Base-by-base conservation (phyloP, 495 filamentous ascomycete species). In the Xylaria intraflava region DNA sequence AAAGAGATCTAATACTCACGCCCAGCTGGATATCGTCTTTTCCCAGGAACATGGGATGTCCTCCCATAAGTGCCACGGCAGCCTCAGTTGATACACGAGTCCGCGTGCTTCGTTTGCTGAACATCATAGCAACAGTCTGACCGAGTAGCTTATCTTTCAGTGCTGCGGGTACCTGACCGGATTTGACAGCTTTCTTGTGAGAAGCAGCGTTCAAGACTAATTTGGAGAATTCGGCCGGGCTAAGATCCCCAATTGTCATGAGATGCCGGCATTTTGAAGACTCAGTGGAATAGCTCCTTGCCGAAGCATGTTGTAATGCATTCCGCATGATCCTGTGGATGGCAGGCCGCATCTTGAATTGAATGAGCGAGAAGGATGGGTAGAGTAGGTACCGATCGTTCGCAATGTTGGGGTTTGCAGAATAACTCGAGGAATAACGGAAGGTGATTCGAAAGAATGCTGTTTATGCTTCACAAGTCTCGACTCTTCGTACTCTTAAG, bases 11-110 rank as follows among this genome's bases (percentile, higher is more conserved):
- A 54, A 23, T 4, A 68, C 77, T 55, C 61, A 95, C 93, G 24
- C 92, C 92, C 27, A 97, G 73, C 65, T 98, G 93, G 51, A 98
- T 98, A 66, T 98, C 93, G 40, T 91, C 85, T 65, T 88, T 90
- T 46, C 89, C 88, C 39, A 98, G 72, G 68, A 97, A 98, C 89
- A 98, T 93, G 16, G 93, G 87, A 67, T 96, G 88, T 2, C 93
- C 93, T 38, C 89, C 87, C 75, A 98, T 79, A 38, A 83, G 69
- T 16, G 84, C 80, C 11, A 95, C 80, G 9, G 93, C 93, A 6
- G 84, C 82, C 73, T 98, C 93, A 12, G 90, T 95, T 12, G 89
- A 95, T 24, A 98, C 84, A 44, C 93, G 82, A 14, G 93, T 98
- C 42, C 93, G 79, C 12, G 93, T 98, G 58, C 86, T 90, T 24